Conservation (phyloP, 768 basidiomycete genomes). For the Chalciporus sphaerocephalus region DNA sequence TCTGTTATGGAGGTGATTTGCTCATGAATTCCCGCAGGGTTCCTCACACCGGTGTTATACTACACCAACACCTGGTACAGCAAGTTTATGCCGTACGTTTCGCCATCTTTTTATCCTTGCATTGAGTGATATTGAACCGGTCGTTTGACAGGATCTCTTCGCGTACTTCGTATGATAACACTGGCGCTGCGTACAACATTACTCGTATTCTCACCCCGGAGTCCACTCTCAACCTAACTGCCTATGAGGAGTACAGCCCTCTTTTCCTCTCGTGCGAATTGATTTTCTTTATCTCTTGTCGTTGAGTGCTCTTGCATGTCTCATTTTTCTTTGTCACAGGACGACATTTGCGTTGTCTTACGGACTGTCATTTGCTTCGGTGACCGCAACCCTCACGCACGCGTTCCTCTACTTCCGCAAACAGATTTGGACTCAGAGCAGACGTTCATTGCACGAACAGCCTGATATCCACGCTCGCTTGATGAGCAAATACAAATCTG, state of each 20-base stretch:
- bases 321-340: slow-evolving; percentile 1
- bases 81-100: slow-evolving; percentile 52
- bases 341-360: slow-evolving; percentile 75
- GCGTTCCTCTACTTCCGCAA: slow-evolving; percentile 73
- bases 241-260: slow-evolving; percentile 56
- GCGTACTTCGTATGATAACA: slow-evolving; percentile 63
- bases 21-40: slow-evolving; percentile 40
- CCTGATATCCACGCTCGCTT: slow-evolving; percentile 67
- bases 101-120: neutral
- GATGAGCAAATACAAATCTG: slow-evolving; percentile 53
- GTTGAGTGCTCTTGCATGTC: neutral
- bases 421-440: slow-evolving; percentile 69
- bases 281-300: neutral
- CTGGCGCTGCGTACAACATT: slow-evolving; percentile 55
- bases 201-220: slow-evolving; percentile 50
- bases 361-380: slow-evolving; percentile 77
- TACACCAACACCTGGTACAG: slow-evolving; percentile 64
- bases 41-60: slow-evolving; percentile 60
- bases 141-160: slow-evolving; percentile 48
- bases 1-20: slow-evolving; percentile 50
- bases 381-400: slow-evolving; percentile 72
- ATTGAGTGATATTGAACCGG: neutral
- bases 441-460: slow-evolving; percentile 70
- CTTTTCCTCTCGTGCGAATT: slow-evolving; percentile 48
- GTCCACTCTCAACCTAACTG: slow-evolving; percentile 50